phyloP scores from a whole-genome alignment of 2,329 filamentous ascomycete species.

The Trichoderma sp. region DNA sequence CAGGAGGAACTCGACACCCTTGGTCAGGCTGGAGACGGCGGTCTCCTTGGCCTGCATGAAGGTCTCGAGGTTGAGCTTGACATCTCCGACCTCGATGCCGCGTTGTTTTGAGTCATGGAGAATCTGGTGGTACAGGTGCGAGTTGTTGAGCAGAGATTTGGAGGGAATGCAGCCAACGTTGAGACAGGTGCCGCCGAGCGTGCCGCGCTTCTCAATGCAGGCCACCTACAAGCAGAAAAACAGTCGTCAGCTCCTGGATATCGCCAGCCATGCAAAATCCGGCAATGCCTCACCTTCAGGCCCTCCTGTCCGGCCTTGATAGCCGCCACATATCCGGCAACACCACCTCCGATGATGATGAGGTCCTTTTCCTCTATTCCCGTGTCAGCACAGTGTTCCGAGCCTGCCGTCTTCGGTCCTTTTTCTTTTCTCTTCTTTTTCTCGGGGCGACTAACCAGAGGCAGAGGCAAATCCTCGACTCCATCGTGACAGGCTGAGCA shows the following conservation, averaged over 20 bases:
- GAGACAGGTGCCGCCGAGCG: constrained; percentile 92
- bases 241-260: background rate
- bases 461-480: constrained; percentile 58
- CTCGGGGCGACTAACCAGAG: constrained; percentile 44
- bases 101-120: constrained; percentile 95
- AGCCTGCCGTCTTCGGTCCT: background rate
- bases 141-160: constrained; percentile 99
- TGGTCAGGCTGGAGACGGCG: constrained; percentile 83
- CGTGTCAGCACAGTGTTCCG: constrained; percentile 27
- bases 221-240: constrained; percentile 60
- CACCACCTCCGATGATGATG: constrained; percentile 95
- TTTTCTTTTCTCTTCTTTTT: background rate
- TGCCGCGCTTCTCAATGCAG: constrained; percentile 97
- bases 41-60: constrained; percentile 99
- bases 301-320: constrained; percentile 99
- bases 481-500: constrained; percentile 43
- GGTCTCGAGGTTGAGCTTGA: constrained; percentile 89
- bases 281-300: constrained; percentile 66
- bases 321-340: constrained; percentile 96
- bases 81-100: constrained; percentile 95
- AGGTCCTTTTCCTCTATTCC: constrained; percentile 85
- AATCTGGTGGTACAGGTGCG: constrained; percentile 95
- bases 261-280: background rate
- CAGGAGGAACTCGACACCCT: constrained; percentile 96
- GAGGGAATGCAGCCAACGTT: constrained; percentile 99